These are phyloP conservation scores for Colletotrichum nymphaeae DNA, from an alignment of 2,329 filamentous ascomycete genomes.

Conservation along the genomic window DNA sequence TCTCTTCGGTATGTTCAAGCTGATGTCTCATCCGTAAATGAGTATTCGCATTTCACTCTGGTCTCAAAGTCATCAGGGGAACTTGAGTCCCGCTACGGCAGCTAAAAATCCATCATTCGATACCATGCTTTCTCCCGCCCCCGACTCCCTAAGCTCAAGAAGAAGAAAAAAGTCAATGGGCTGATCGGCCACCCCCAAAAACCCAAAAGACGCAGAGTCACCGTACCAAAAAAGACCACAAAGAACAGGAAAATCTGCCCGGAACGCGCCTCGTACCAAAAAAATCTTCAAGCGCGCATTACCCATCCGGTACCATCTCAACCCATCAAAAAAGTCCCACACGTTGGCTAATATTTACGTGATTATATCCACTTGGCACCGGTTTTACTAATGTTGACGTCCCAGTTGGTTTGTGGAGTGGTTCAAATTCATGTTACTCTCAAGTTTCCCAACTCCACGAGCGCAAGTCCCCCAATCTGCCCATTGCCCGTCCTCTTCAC, in stretches of 20 bases:
- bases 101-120: not conserved
- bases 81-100: not conserved
- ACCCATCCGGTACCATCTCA: not conserved
- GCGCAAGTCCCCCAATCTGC: not conserved
- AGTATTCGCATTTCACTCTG: not conserved
- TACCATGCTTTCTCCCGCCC: not conserved
- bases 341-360: slow-evolving; percentile 33
- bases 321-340: slow-evolving; percentile 13
- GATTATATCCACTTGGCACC: slow-evolving; percentile 25
- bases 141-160: not conserved
- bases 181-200: not conserved
- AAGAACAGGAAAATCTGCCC: not conserved
- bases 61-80: not conserved
- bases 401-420: slow-evolving; percentile 19
- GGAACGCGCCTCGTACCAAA: slow-evolving; percentile 8
- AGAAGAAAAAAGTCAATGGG: not conserved
- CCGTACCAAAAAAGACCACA: not conserved
- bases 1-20: not conserved
- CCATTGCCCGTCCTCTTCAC: not conserved
- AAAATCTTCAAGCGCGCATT: slow-evolving; percentile 28
- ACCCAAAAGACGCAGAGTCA: not conserved
- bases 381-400: slow-evolving; percentile 17
- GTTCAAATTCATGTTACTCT: not conserved
- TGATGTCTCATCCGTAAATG: not conserved
- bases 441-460: not conserved